phyloP scores from a whole-genome alignment of 2,329 filamentous ascomycete species.

The Aspergillus bombycis region DNA sequence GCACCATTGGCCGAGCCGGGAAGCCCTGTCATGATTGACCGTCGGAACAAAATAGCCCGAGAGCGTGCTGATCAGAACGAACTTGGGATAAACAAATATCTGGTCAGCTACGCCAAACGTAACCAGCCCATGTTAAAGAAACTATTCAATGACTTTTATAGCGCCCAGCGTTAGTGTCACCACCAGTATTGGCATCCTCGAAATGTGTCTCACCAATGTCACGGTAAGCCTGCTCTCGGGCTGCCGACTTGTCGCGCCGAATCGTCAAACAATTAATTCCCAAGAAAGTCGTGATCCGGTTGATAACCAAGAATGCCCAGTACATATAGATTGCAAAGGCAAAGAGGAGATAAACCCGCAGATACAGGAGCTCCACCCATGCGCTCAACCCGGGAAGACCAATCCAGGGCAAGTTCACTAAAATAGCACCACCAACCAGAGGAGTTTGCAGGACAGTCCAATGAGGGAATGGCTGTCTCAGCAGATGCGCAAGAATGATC shows the following conservation, averaged over 20 bases:
- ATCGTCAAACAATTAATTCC: constrained; percentile 96
- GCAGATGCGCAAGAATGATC: constrained; percentile 95
- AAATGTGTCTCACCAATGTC: constrained; percentile 33
- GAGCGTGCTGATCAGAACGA: neutral
- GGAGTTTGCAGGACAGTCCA: constrained; percentile 92
- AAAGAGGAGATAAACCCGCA: constrained; percentile 82
- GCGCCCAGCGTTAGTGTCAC: constrained; percentile 20
- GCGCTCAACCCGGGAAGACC: constrained; percentile 70
- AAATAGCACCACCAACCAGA: constrained; percentile 78
- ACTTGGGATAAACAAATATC: neutral
- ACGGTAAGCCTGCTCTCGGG: constrained; percentile 41
- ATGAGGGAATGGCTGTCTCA: constrained; percentile 90
- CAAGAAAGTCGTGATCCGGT: constrained; percentile 86
- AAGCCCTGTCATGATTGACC: neutral
- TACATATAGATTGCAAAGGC: constrained; percentile 83
- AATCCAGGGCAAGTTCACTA: constrained; percentile 80
- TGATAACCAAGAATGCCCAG: constrained; percentile 91
- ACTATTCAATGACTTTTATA: constrained; percentile 24
- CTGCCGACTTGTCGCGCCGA: constrained; percentile 39
- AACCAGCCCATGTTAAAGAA: neutral
- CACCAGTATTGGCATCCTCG: constrained; percentile 12
- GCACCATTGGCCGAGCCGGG: neutral
- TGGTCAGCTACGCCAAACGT: neutral
- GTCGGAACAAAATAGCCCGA: neutral
- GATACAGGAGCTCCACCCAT: constrained; percentile 73